These are phyloP conservation scores for Aegilops bicornis DNA, from an alignment of 176 grass and related monocot species.

Conservation along the genomic window DNA sequence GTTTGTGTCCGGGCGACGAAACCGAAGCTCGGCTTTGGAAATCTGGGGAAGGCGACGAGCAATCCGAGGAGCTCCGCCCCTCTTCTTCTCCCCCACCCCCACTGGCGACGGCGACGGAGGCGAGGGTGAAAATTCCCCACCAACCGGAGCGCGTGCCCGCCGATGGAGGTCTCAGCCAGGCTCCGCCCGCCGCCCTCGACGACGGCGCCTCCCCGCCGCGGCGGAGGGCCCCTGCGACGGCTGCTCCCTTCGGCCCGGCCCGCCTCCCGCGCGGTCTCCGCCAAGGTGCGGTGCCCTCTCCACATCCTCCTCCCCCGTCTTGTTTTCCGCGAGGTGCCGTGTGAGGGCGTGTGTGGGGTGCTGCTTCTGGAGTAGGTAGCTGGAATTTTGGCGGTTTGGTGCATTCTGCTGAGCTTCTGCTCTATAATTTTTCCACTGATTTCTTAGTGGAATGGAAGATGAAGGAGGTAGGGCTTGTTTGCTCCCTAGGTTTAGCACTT, in stretches of 20 bases:
- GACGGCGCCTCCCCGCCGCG: neutral
- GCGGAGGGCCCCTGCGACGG: neutral
- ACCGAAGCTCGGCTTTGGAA: constrained; percentile 28
- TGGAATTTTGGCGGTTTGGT: neutral
- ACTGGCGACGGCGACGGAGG: neutral
- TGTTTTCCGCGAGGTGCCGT: too few relatives aligned
- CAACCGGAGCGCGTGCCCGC: neutral
- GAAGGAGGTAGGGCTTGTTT: neutral
- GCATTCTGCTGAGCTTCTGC: neutral
- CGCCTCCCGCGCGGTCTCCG: constrained; percentile 25
- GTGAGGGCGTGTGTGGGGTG: neutral
- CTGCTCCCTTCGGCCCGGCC: neutral
- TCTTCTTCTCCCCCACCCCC: neutral
- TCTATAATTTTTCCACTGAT: too few relatives aligned
- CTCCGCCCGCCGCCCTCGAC: constrained; percentile 2
- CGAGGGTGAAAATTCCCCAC: neutral
- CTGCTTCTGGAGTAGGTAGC: neutral
- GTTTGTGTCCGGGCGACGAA: constrained; percentile 9
- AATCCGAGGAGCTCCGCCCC: neutral
- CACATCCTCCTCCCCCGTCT: too few relatives aligned
- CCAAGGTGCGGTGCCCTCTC: constrained; percentile 34
- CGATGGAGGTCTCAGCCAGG: constrained; percentile 35
- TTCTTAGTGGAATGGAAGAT: neutral
- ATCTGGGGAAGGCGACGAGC: neutral
- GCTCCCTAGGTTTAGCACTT: neutral